Base-by-base conservation (phyloP, 371 early-diverging fungal genomes). In the Apophysomyces trapeziformis region DNA sequence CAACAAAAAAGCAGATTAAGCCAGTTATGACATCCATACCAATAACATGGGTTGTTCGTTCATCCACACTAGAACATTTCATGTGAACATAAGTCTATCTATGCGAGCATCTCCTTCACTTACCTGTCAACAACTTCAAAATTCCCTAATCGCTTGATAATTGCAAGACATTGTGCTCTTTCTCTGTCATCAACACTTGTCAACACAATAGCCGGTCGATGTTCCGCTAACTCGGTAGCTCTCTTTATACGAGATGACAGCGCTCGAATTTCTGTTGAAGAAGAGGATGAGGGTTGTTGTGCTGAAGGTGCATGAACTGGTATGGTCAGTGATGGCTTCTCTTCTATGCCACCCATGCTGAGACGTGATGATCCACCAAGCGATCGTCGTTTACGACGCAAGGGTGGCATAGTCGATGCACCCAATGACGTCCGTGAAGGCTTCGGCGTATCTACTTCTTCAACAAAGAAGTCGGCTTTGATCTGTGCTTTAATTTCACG, bases 391-490 rank as follows among this genome's bases (percentile, higher is more conserved):
- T 68, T 68, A 8, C 68, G 59, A 38, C 56, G 26, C 14, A 68
- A 21, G 2, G 61, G 64, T 1, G 61, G 46, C 36, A 38, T 26
- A 11, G 43, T 61, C 39, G 36, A 46, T 11, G 59, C 57, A 6
- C 54, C 21, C 7, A 26, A 9, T n/a, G 68, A 59, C 13, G 35
- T 44, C 0, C 62, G 69, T 6, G 62, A 61, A 38, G 62, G 39
- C 61, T 69, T 69, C 18, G 57, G 38, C 1, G 62, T 36, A 26
- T 68, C 73, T 1, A 50, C 65, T 16, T 68, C 26, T 11, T 68
- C 76, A 43, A 79, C 63, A 32, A 77, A 79, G 38, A 79, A 75
- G 38, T 73, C 65, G 12, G 77, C 79, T 59, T 79, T 79, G 38
- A 79, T 76, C 32, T 74, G 73, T 36, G 72, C 75, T 21, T 68